Evolutionary conservation across 192 early-diverging fungal species (phyloP).

Genomic region (Chytriomyces sp.): DNA sequence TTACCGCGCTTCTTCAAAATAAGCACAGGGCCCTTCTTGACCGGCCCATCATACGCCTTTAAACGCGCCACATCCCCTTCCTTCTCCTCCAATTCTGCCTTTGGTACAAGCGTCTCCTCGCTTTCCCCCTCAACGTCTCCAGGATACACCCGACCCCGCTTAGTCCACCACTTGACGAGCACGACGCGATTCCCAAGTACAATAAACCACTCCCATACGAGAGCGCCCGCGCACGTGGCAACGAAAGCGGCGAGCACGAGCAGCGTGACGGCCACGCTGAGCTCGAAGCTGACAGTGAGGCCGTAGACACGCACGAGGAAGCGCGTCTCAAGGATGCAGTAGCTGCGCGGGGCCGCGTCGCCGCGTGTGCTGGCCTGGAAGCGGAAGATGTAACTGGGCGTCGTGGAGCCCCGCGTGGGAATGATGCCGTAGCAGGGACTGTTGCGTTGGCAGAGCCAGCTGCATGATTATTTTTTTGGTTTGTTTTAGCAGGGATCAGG

Average conservation of each 20-base stretch:
- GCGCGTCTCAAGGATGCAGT: constrained; percentile 18
- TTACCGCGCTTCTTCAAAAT: neutral
- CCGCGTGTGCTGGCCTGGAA: neutral
- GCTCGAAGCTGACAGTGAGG: neutral
- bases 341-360: neutral
- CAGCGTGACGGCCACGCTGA: constrained; percentile 4
- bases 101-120: neutral
- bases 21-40: neutral
- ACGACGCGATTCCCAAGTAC: neutral
- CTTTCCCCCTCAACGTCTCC: neutral
- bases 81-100: neutral
- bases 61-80: neutral
- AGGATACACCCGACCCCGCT: neutral
- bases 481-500: neutral
- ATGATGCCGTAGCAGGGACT: constrained; percentile 20
- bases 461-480: neutral
- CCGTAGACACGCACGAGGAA: constrained; percentile 26
- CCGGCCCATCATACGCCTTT: constrained; percentile 16
- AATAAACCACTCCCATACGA: neutral
- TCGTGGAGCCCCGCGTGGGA: neutral
- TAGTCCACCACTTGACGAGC: neutral
- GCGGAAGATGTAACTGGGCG: constrained; percentile 9
- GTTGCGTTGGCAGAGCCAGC: constrained; percentile 15
- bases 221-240: neutral
- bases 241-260: neutral